Percentiles rank a stretch among this genome's conserved stretches.
These are phyloP conservation scores for Gonium pectorale DNA, from an alignment of 139 green algal species.

Conservation along the genomic window DNA sequence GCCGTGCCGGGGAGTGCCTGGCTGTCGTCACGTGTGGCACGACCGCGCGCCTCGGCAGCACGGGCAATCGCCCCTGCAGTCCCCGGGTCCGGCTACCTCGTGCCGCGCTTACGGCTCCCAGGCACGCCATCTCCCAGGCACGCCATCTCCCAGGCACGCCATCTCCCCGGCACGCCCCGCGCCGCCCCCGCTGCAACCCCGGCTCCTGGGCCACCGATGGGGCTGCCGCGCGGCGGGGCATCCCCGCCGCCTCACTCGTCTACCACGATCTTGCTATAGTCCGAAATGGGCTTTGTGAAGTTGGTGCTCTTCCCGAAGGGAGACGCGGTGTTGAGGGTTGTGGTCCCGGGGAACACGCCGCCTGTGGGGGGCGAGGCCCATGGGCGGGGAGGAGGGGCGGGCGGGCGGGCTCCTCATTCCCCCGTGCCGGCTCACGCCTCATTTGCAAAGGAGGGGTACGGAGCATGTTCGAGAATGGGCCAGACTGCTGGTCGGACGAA, in stretches of 20 bases:
- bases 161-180: neutral
- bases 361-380: neutral
- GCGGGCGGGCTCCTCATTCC: too few relatives aligned
- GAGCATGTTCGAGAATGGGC: too few relatives aligned
- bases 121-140: neutral
- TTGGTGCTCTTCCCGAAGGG: slow-evolving; percentile 59
- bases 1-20: too few relatives aligned
- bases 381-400: neutral
- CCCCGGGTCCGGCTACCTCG: neutral
- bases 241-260: slow-evolving; percentile 30
- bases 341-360: slow-evolving; percentile 46
- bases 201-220: neutral
- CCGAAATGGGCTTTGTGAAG: slow-evolving; percentile 63
- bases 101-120: neutral
- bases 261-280: slow-evolving; percentile 58
- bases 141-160: neutral
- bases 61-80: neutral
- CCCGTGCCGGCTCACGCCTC: too few relatives aligned
- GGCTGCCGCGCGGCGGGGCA: too few relatives aligned
- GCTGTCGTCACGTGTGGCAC: too few relatives aligned
- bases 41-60: too few relatives aligned
- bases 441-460: too few relatives aligned
- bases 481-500: too few relatives aligned
- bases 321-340: slow-evolving; percentile 18
- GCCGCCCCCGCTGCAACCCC: neutral